Base-by-base conservation (phyloP, 2,329 filamentous ascomycete genomes). In the Ophidiomyces ophidiicola region DNA sequence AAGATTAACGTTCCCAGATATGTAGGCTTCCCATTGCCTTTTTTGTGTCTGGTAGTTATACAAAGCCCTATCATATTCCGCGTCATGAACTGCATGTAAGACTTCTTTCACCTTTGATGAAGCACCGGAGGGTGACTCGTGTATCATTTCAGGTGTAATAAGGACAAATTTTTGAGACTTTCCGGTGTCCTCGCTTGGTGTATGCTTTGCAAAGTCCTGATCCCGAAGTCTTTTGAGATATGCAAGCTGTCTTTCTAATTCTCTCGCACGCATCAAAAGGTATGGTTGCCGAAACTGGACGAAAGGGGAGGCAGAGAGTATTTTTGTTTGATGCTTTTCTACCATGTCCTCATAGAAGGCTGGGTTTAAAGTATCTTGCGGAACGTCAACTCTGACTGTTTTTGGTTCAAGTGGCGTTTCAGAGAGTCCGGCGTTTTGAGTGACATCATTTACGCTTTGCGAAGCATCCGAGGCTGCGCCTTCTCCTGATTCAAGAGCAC, bases 311-410 rank as follows among this genome's bases (percentile, higher is more conserved):
- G 86, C 85, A 1, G 92, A 98, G 4, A 98, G 66, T 31, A 98
- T 81, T 54, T 88, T 92, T 4, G 86, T 94, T 53, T 92, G 78
- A 53, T 93, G 86, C 52, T 93, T 88, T 42, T 85, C 79, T 25
- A 96, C 86, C 71, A 94, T 84, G 55, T 94, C 85, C 55, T 87
- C 87, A 56, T 96, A 96, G 53, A 87, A 94, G 0, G 83, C 92
- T 2, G 88, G 84, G 67, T 85, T 82, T 1, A 84, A 82, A 28
- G 84, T 69, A 55, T 88, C 80, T 50, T 88, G 82, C 3, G 80
- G 80, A 3, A 83, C 70, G 31, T 78, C 72, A 36, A 65, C 48
- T 5, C 41, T 48, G 23, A 56, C 49, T 11, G 44, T 42, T 12
- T 25, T 12, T 24, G 49, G 34, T 7, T 43, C 32, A 3, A 40